Conservation (phyloP, 73 alveolate genomes). For the Durusdinium trenchii region DNA sequence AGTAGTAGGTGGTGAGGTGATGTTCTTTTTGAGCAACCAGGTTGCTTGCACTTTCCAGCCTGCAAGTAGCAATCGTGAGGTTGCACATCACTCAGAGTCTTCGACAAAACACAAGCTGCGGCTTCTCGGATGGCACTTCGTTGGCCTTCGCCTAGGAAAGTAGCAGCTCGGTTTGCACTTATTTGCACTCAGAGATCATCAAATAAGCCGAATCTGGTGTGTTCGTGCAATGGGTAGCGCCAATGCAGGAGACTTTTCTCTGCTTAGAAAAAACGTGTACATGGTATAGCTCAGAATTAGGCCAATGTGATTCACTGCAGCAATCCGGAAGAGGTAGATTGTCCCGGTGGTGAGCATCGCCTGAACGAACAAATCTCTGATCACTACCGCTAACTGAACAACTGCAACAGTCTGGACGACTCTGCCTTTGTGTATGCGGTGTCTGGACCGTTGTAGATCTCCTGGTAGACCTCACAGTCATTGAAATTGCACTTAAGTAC, state of each 20-base stretch:
- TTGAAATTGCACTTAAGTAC: no score
- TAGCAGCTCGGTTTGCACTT: no score
- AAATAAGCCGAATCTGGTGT: no score
- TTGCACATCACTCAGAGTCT: not conserved
- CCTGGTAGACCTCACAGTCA: conserved; percentile 87
- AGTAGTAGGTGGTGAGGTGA: not conserved
- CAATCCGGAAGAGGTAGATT: conserved; percentile 81
- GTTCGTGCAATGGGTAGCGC: no score
- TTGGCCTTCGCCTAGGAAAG: conserved; percentile 75
- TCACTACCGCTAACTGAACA: not conserved
- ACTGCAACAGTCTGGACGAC: not conserved
- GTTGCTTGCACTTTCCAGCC: not conserved
- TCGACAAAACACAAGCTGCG: conserved; percentile 68
- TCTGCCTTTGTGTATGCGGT: conserved; percentile 69
- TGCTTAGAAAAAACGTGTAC: no score
- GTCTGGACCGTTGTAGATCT: conserved; percentile 91
- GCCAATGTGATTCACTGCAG: conserved; percentile 87
- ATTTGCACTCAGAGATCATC: no score
- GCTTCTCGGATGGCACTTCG: conserved; percentile 86
- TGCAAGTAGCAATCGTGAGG: not conserved
- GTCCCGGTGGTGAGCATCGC: conserved; percentile 88
- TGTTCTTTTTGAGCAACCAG: not conserved
- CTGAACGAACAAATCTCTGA: not conserved
- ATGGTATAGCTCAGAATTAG: not conserved
- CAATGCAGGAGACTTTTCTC: no score